phyloP scores from a whole-genome alignment of 2,329 filamentous ascomycete species.

The Lachnellula subtilissima region DNA sequence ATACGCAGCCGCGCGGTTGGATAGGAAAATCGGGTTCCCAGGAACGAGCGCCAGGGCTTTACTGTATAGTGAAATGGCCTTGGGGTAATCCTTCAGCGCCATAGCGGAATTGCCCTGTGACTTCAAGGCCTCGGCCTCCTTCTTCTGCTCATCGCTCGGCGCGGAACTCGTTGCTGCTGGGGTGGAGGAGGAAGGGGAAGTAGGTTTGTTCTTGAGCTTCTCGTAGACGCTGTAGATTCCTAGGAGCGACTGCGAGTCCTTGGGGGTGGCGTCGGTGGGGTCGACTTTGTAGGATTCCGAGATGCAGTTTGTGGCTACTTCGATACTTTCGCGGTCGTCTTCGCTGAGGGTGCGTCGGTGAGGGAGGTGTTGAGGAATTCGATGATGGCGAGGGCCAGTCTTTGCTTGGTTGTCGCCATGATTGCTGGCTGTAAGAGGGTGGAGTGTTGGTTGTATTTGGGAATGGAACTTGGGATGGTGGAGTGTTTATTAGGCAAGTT shows the following conservation, averaged over 20 bases:
- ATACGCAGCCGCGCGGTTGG: slow-evolving; percentile 93
- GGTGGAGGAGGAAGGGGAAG: slow-evolving; percentile 33
- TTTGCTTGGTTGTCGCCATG: slow-evolving; percentile 50
- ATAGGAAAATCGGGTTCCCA: slow-evolving; percentile 91
- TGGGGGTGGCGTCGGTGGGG: slow-evolving; percentile 69
- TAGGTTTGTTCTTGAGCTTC: slow-evolving; percentile 65
- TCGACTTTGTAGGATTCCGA: slow-evolving; percentile 94
- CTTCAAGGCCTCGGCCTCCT: slow-evolving; percentile 84
- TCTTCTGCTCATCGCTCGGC: slow-evolving; percentile 53
- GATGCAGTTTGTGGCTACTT: slow-evolving; percentile 92
- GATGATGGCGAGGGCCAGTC: slow-evolving; percentile 93
- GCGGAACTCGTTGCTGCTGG: slow-evolving; percentile 14
- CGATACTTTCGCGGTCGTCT: slow-evolving; percentile 90
- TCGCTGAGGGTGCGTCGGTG: slow-evolving; percentile 77
- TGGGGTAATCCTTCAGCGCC: slow-evolving; percentile 83
- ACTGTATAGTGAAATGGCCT: slow-evolving; percentile 82
- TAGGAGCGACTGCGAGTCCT: slow-evolving; percentile 81
- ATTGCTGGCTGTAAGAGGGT: neutral
- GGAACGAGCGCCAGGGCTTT: slow-evolving; percentile 78
- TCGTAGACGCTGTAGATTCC: slow-evolving; percentile 96
- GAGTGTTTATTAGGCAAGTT: no score
- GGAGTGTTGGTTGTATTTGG: neutral
- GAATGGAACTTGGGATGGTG: no score
- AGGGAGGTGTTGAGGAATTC: slow-evolving; percentile 85
- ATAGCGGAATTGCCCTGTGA: slow-evolving; percentile 89